Evolutionary conservation across 108 stramenopile genomes (phyloP).

Genomic region (Cyclotella baltica): DNA sequence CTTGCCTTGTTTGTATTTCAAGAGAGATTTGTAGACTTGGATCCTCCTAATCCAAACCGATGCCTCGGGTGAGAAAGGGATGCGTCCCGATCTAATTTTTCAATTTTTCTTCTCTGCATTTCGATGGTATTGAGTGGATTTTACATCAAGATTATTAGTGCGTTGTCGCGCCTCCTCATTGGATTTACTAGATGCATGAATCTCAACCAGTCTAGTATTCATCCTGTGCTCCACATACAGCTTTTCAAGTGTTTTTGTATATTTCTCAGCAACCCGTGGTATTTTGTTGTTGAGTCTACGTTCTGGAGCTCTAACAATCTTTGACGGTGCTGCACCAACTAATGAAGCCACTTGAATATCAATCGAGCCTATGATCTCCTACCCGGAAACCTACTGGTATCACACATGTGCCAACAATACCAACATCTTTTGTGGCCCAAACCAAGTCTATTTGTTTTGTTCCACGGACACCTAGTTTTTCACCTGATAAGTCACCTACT

Average conservation of each 20-base stretch:
- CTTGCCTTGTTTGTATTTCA: not conserved
- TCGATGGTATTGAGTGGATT: not conserved
- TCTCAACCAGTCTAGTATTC: not conserved
- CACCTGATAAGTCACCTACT: not conserved
- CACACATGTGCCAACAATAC: not conserved
- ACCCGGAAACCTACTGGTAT: constrained; percentile 11
- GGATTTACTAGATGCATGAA: not conserved
- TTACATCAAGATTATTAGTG: not conserved
- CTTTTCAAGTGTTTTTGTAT: not conserved
- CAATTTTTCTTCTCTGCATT: constrained; percentile 9
- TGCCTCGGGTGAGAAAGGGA: constrained; percentile 16
- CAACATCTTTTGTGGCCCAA: constrained; percentile 17
- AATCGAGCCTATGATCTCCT: constrained; percentile 13
- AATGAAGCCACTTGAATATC: not conserved
- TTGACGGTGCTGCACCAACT: not conserved
- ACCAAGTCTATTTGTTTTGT: constrained; percentile 9
- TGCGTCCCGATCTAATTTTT: constrained; percentile 1
- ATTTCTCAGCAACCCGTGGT: not conserved
- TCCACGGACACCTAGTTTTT: not conserved
- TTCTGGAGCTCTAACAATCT: not conserved
- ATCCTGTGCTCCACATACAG: too few relatives aligned
- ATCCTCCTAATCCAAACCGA: not conserved
- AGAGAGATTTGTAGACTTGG: constrained; percentile 4
- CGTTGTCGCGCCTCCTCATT: not conserved
- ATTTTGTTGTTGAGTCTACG: not conserved